phyloP scores from a whole-genome alignment of 306 rosid species.

The Casuarina glauca region DNA sequence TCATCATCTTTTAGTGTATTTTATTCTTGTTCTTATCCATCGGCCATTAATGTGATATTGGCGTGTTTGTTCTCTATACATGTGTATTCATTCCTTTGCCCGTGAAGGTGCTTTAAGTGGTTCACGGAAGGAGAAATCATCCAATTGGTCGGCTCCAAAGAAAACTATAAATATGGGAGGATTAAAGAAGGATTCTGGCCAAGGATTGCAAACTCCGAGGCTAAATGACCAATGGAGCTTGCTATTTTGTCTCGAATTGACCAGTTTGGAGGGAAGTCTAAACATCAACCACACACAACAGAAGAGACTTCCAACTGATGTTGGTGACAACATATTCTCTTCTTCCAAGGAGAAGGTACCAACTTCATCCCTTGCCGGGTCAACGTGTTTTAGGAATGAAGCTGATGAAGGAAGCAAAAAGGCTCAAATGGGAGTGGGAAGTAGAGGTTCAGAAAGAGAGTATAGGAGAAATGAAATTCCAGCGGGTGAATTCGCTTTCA shows the following conservation, averaged over 20 bases:
- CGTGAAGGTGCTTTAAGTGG: conserved; percentile 62
- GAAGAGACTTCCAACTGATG: conserved; percentile 60
- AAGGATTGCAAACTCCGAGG: conserved; percentile 18
- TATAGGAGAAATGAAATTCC: conserved; percentile 25
- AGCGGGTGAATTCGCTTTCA: conserved; percentile 30
- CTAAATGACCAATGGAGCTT: conserved; percentile 24
- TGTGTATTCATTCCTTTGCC: conserved; percentile 14
- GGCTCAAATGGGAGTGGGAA: conserved; percentile 41
- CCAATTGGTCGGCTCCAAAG: conserved; percentile 37
- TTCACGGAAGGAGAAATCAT: conserved; percentile 48
- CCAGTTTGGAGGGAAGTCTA: conserved; percentile 27
- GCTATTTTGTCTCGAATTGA: conserved; percentile 7
- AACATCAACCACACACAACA: conserved; percentile 29
- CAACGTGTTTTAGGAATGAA: conserved; percentile 47
- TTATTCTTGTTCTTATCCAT: not conserved
- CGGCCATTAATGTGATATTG: conserved; percentile 20
- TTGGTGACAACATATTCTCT: conserved; percentile 28
- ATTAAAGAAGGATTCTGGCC: not conserved
- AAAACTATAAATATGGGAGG: conserved; percentile 3
- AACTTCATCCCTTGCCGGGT: conserved; percentile 53
- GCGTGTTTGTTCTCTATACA: conserved; percentile 3
- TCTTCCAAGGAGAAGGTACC: conserved; percentile 43
- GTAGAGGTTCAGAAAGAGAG: conserved; percentile 17
- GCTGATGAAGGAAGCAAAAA: conserved; percentile 32
- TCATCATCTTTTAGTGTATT: not conserved